These are phyloP conservation scores for Thyridium curvatum DNA, from an alignment of 2,329 filamentous ascomycete genomes.

Conservation along the genomic window DNA sequence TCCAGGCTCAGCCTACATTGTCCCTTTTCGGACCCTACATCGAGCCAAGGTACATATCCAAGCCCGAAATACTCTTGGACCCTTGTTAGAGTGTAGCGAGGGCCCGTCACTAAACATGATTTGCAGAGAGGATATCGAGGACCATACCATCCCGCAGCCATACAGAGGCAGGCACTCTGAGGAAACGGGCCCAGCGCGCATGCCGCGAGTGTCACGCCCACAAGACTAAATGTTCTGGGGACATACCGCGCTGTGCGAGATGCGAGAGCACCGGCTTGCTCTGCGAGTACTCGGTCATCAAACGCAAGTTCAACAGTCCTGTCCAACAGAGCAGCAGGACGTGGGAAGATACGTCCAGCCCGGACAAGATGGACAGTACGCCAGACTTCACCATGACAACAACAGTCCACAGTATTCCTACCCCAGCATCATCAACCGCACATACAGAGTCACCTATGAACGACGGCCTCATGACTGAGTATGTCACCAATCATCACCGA, in stretches of 20 bases:
- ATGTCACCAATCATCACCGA: no score
- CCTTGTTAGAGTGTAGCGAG: no score
- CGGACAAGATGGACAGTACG: slow-evolving; percentile 1
- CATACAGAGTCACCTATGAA: no score
- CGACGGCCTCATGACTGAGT: slow-evolving; percentile 3
- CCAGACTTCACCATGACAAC: background rate
- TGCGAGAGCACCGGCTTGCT: slow-evolving; percentile 24
- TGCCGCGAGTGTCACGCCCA: slow-evolving; percentile 33
- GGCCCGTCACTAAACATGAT: no score
- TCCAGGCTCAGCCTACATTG: no score
- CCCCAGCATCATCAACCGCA: no score
- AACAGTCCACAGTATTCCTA: no score
- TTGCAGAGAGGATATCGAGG: slow-evolving; percentile 23
- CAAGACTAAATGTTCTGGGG: slow-evolving; percentile 37
- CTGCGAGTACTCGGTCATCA: slow-evolving; percentile 32
- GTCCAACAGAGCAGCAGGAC: slow-evolving; percentile 11
- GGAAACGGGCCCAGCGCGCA: slow-evolving; percentile 34
- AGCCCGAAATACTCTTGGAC: no score
- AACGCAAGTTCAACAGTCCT: slow-evolving; percentile 27
- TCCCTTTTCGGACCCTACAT: no score
- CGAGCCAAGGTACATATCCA: no score
- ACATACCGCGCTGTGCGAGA: slow-evolving; percentile 30
- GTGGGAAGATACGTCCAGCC: slow-evolving; percentile 1
- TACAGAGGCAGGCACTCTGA: slow-evolving; percentile 33
- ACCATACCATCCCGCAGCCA: slow-evolving; percentile 31